Percentiles rank a stretch among this genome's conserved stretches.
Conservation (phyloP, 768 basidiomycete species). For the Pilatotrama ljubarskyi region DNA sequence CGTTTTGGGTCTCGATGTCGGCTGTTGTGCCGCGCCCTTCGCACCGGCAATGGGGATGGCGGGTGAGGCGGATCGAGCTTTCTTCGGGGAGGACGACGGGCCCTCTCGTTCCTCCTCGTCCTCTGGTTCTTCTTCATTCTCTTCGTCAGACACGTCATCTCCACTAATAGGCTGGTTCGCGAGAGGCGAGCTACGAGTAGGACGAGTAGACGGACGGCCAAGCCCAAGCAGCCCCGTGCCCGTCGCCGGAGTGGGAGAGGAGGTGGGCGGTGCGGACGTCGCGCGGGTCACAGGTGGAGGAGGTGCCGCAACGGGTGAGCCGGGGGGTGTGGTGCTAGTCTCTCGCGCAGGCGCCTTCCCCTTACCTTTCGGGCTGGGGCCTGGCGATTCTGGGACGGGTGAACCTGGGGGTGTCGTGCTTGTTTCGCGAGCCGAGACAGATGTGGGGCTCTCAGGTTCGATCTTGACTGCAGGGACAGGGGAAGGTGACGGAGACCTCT, state of each 20-base stretch:
- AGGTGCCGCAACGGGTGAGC: slow-evolving; percentile 46
- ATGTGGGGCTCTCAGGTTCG: slow-evolving; percentile 8
- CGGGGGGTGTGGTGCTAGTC: slow-evolving; percentile 62
- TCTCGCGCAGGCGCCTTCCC: slow-evolving; percentile 30
- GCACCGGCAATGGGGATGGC: background rate
- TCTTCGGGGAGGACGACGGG: slow-evolving; percentile 1
- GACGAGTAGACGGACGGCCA: slow-evolving; percentile 63
- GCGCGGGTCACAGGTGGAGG: slow-evolving; percentile 26
- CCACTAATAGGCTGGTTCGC: slow-evolving; percentile 49
- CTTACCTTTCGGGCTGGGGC: background rate
- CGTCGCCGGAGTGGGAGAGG: slow-evolving; percentile 27
- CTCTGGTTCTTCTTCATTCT: slow-evolving; percentile 7
- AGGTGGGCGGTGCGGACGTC: slow-evolving; percentile 37
- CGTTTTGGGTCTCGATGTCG: slow-evolving; percentile 45
- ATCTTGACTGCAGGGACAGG: background rate
- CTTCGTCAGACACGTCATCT: slow-evolving; percentile 46
- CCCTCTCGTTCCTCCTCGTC: background rate
- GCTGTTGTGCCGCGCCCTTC: slow-evolving; percentile 17
- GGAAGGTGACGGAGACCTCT: background rate
- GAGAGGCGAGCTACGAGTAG: slow-evolving; percentile 75
- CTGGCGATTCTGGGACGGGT: background rate
- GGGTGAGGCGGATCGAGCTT: slow-evolving; percentile 6
- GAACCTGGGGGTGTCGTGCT: slow-evolving; percentile 15
- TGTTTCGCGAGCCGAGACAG: background rate
- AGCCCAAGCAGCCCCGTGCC: slow-evolving; percentile 43